phyloP scores from a whole-genome alignment of 1,284 basidiomycete species.

The Leucoagaricus sp. region DNA sequence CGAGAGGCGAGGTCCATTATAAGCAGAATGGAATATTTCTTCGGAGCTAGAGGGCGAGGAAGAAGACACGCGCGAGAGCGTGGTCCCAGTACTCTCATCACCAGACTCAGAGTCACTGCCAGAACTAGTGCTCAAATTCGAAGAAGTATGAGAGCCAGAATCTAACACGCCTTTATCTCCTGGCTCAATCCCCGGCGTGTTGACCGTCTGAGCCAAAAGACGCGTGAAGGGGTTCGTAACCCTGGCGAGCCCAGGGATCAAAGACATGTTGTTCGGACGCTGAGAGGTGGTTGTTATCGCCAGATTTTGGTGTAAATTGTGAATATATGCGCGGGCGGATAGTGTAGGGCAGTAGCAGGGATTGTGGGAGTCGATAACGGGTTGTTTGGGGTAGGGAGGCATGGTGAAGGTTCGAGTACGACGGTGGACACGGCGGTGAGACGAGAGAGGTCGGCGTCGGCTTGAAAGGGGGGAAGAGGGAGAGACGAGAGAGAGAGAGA shows the following conservation, averaged over 20 bases:
- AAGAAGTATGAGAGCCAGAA: conserved; percentile 10
- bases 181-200: conserved; percentile 1
- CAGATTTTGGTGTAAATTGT: conserved; percentile 15
- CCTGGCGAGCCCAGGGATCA: background rate
- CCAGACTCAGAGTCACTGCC: background rate
- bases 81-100: no score
- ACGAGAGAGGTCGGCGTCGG: background rate
- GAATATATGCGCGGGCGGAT: conserved; percentile 19
- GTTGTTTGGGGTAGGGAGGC: conserved; percentile 9
- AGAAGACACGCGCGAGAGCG: no score
- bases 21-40: no score
- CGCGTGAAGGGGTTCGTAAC: background rate
- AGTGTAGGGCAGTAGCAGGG: conserved; percentile 24
- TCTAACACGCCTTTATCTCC: conserved; percentile 12
- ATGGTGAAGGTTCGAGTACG: background rate
- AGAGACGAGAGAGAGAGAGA: background rate
- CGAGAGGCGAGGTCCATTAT: no score
- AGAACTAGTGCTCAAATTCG: no score
- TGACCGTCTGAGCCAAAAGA: background rate
- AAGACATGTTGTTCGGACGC: no score
- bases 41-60: no score
- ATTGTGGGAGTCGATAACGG: conserved; percentile 18
- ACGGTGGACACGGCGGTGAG: background rate
- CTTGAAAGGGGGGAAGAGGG: background rate
- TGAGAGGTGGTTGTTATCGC: background rate